A percentile compares a stretch with the other conserved stretches of the same genome.
Conservation (phyloP, 176 grass and related monocot genomes). For the Melocanna baccifera region DNA sequence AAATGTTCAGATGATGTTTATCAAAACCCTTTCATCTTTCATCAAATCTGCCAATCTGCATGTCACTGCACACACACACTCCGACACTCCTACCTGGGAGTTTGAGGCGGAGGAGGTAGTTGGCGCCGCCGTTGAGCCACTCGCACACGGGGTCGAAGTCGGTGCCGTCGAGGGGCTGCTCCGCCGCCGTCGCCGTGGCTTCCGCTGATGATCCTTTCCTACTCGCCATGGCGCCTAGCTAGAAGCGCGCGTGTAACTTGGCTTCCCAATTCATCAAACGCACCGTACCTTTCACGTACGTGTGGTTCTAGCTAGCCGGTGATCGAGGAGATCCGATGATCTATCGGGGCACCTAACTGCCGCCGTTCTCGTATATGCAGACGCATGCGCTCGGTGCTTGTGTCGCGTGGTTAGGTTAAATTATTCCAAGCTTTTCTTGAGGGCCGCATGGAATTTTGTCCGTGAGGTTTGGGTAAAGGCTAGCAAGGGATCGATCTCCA, state of each 20-base stretch:
- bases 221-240: constrained; percentile 23
- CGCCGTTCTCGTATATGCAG: background rate
- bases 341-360: background rate
- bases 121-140: constrained; percentile 27
- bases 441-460: constrained; percentile 4
- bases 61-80: background rate
- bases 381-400: background rate
- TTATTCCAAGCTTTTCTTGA: constrained; percentile 76
- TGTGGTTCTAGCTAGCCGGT: background rate
- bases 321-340: background rate
- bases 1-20: too few relatives aligned
- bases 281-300: background rate
- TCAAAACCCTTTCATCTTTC: too few relatives aligned
- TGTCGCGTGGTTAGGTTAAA: background rate
- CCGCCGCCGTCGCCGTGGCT: background rate
- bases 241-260: background rate
- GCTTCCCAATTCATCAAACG: background rate
- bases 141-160: constrained; percentile 40
- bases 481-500: constrained; percentile 23
- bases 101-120: constrained; percentile 37
- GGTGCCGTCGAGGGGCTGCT: background rate
- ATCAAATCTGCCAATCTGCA: background rate
- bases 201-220: constrained; percentile 1
- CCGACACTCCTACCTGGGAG: constrained; percentile 41
- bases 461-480: constrained; percentile 11